Conservation (phyloP, 1,284 basidiomycete species). For the Apiotrichum veenhuisii region DNA sequence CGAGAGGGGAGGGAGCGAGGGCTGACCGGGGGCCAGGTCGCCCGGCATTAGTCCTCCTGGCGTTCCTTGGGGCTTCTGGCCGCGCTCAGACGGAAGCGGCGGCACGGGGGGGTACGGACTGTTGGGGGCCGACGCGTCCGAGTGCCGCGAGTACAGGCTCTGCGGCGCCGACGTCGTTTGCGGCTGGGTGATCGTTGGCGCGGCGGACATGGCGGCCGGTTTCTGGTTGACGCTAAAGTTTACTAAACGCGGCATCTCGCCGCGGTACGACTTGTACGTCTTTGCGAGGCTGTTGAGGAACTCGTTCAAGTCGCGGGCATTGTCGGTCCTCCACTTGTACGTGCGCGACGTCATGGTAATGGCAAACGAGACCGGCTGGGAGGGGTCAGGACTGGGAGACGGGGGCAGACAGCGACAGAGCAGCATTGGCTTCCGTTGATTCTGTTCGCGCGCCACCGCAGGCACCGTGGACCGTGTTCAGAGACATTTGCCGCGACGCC, state of each 20-base stretch:
- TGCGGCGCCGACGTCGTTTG: too few species aligned
- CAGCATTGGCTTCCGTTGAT: too few species aligned
- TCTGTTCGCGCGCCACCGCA: too few species aligned
- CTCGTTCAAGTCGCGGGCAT: conserved; percentile 57
- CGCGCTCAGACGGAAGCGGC: background rate
- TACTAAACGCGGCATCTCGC: conserved; percentile 52
- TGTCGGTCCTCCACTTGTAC: conserved; percentile 82
- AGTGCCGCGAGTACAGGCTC: background rate
- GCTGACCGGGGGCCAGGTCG: background rate
- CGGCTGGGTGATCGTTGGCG: background rate
- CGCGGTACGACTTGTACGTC: conserved; percentile 63
- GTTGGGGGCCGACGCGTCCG: background rate
- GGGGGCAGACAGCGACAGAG: too few species aligned
- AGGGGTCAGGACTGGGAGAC: conserved; percentile 7
- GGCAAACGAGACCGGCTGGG: conserved; percentile 65
- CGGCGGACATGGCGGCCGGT: background rate
- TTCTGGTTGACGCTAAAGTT: conserved; percentile 26
- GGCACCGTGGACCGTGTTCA: too few species aligned
- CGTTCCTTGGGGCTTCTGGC: too few species aligned
- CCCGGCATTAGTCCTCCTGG: background rate
- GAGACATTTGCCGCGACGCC: too few species aligned
- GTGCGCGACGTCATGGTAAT: conserved; percentile 72
- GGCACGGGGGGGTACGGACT: background rate
- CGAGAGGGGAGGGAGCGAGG: background rate
- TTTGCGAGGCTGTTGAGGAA: conserved; percentile 68